Conservation (phyloP, 2,329 filamentous ascomycete genomes). For the Botrytis hyacinthi region DNA sequence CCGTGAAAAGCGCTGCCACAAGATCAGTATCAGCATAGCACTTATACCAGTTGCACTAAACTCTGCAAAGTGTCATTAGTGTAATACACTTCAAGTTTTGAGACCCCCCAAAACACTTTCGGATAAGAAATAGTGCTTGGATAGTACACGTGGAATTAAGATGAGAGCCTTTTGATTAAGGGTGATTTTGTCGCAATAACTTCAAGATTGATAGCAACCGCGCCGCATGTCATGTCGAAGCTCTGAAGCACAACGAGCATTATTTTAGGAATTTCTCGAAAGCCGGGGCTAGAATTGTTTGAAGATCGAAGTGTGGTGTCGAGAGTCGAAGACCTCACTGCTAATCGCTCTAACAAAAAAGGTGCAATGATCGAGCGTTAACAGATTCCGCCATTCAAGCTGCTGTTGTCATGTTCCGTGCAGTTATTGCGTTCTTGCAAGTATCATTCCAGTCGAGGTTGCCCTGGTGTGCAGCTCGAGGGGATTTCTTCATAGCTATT, state of each 20-base stretch:
- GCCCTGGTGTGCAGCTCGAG: background rate
- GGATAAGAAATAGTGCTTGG: background rate
- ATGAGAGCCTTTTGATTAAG: background rate
- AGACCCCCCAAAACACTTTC: background rate
- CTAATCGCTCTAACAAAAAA: background rate
- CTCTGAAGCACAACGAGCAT: background rate
- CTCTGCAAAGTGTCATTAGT: background rate
- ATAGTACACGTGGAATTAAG: background rate
- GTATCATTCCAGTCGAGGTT: background rate
- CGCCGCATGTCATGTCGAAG: background rate
- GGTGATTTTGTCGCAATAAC: background rate
- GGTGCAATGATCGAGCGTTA: background rate
- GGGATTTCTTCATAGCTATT: background rate
- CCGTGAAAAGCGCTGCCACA: background rate
- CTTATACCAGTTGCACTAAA: background rate
- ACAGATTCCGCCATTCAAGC: background rate
- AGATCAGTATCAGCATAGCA: background rate
- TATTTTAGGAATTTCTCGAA: background rate
- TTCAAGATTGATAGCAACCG: background rate
- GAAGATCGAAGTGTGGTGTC: background rate
- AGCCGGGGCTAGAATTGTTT: background rate
- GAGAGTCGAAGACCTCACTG: background rate
- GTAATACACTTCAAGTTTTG: background rate
- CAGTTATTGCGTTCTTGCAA: background rate
- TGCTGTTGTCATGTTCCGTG: background rate